Conservation (phyloP, 768 basidiomycete genomes). For the Pulveroboletus sp. region DNA sequence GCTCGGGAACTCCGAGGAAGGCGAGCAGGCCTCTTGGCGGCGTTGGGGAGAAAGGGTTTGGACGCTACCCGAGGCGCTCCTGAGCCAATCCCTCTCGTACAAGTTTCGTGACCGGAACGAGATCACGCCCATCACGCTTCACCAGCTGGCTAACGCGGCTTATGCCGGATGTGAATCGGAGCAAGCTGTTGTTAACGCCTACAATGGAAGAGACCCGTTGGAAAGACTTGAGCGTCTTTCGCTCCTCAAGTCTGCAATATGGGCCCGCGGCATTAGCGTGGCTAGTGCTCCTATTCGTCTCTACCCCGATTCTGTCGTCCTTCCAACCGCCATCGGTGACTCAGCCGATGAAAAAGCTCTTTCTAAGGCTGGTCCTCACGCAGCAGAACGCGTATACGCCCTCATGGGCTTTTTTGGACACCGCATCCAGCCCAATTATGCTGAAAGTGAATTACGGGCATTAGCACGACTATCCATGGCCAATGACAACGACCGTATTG, state of each 20-base stretch:
- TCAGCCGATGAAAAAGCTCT: neutral
- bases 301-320: neutral
- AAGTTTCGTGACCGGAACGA: neutral
- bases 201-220: constrained; percentile 15
- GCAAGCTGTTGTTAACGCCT: constrained; percentile 14
- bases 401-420: no score
- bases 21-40: neutral
- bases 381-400: no score
- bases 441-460: no score
- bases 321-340: no score
- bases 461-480: no score
- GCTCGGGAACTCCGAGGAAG: neutral
- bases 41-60: constrained; percentile 18
- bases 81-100: constrained; percentile 7
- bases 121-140: neutral
- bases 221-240: constrained; percentile 14
- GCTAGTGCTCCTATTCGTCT: neutral
- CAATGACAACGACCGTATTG: no score
- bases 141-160: constrained; percentile 13
- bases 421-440: no score
- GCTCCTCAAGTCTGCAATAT: constrained; percentile 16
- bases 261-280: constrained; percentile 2
- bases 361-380: no score
- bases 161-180: constrained; percentile 9
- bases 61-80: neutral